Evolutionary conservation across 148 eudicot species (phyloP).

Genomic region (Amaranthus cruentus): DNA sequence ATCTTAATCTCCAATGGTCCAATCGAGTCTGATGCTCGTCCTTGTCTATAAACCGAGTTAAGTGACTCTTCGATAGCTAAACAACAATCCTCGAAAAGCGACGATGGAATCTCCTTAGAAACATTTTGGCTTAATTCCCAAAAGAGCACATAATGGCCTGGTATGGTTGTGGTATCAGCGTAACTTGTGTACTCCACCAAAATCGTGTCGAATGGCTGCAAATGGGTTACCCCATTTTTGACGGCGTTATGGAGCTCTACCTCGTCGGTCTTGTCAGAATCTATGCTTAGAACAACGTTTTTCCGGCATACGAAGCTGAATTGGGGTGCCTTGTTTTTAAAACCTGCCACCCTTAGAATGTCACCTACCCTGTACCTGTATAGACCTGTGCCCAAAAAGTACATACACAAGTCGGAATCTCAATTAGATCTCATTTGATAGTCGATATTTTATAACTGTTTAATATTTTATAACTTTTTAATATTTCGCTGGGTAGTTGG

Average conservation of each 20-base stretch:
- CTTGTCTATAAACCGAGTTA: conserved; percentile 72
- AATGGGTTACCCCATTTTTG: conserved; percentile 44
- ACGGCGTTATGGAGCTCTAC: conserved; percentile 71
- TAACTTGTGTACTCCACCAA: conserved; percentile 72
- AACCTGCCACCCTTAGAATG: conserved; percentile 61
- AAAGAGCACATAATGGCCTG: conserved; percentile 72
- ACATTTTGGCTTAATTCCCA: conserved; percentile 55
- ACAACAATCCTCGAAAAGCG: conserved; percentile 64
- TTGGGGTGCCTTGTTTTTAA: conserved; percentile 80
- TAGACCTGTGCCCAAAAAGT: conserved; percentile 33
- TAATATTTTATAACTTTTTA: too few relatives aligned
- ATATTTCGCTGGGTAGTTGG: too few relatives aligned
- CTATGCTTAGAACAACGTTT: conserved; percentile 70
- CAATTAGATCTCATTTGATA: too few relatives aligned
- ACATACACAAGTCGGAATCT: background rate
- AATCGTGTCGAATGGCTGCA: conserved; percentile 47
- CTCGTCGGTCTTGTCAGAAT: conserved; percentile 76
- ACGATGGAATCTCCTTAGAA: conserved; percentile 46
- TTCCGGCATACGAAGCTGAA: conserved; percentile 72
- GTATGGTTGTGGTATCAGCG: conserved; percentile 48
- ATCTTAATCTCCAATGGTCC: conserved; percentile 68
- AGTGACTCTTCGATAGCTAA: conserved; percentile 61
- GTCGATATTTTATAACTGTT: too few relatives aligned
- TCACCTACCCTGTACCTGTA: conserved; percentile 76
- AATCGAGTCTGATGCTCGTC: conserved; percentile 67